These are phyloP conservation scores for Penicillium cosmopolitanum DNA, from an alignment of 495 filamentous ascomycete species.

Conservation along the genomic window DNA sequence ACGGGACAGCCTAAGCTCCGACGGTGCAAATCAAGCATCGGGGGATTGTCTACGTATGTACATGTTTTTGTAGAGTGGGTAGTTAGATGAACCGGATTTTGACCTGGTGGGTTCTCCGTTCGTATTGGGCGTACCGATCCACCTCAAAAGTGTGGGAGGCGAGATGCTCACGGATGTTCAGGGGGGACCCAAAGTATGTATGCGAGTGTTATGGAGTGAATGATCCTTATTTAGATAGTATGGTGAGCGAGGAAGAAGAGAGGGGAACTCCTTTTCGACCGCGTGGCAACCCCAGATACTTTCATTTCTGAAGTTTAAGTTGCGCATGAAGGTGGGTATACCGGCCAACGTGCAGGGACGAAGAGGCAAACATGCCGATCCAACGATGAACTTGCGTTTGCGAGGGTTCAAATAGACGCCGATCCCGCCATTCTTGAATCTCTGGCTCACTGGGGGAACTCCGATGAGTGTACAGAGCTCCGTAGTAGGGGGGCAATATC, in stretches of 20 bases:
- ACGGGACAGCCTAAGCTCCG: slow-evolving; percentile 11
- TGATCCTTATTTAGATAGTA: not conserved
- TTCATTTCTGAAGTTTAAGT: not conserved
- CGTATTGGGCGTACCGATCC: not conserved
- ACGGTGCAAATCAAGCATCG: slow-evolving; percentile 9
- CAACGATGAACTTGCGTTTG: slow-evolving; percentile 7
- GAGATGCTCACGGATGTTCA: not conserved
- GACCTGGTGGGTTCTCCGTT: slow-evolving; percentile 1
- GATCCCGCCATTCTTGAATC: not conserved
- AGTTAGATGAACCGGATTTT: slow-evolving; percentile 1
- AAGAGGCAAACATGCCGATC: slow-evolving; percentile 8
- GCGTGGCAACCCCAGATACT: not conserved
- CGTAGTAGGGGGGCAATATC: not conserved
- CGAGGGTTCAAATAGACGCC: not conserved
- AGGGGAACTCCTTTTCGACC: not conserved
- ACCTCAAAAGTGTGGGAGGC: not conserved
- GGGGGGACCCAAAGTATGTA: not conserved
- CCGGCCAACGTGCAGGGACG: not conserved
- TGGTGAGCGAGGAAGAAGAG: not conserved
- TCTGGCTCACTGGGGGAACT: not conserved
- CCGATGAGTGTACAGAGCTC: not conserved
- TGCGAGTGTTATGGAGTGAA: not conserved
- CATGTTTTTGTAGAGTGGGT: not conserved
- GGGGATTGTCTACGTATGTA: not conserved
- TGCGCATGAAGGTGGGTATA: not conserved